Conservation (phyloP, 768 basidiomycete genomes). For the Kwoniella mangroviensis region DNA sequence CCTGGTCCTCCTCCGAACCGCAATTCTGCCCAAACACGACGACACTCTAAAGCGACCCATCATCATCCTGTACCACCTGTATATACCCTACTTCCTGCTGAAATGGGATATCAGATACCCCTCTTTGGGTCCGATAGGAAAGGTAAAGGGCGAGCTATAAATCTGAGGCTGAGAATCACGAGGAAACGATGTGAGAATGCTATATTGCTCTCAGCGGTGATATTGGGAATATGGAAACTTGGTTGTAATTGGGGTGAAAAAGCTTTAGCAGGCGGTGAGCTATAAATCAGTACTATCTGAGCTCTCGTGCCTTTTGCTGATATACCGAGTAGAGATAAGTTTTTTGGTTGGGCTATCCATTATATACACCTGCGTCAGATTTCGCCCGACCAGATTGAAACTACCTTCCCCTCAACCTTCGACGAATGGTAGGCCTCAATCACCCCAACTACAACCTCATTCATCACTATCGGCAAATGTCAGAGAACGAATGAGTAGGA, state of each 20-base stretch:
- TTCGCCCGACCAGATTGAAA: constrained; percentile 15
- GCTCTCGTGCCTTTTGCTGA: too few relatives aligned
- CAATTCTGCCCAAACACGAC: not conserved
- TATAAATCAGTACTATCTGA: too few relatives aligned
- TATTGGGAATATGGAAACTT: constrained; percentile 37
- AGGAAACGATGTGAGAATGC: constrained; percentile 44
- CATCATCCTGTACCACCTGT: constrained; percentile 18
- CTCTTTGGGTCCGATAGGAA: constrained; percentile 7
- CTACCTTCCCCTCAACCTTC: constrained; percentile 15
- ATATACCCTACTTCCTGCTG: constrained; percentile 16
- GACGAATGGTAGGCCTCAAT: constrained; percentile 15
- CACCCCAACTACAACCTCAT: constrained; percentile 20
- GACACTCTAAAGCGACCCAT: not conserved
- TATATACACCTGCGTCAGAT: constrained; percentile 30
- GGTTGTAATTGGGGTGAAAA: constrained; percentile 40
- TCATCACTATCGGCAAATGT: constrained; percentile 10
- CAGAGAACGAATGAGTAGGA: constrained; percentile 18
- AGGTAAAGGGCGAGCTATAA: constrained; percentile 17
- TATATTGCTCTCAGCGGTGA: constrained; percentile 38
- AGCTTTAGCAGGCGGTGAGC: constrained; percentile 48
- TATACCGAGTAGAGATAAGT: constrained; percentile 30
- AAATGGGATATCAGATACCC: not conserved
- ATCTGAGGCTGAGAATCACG: constrained; percentile 30
- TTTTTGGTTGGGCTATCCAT: constrained; percentile 42
- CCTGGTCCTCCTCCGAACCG: constrained; percentile 1